Evolutionary conservation across 257 asterid species (phyloP).

Genomic region (Solanum dulcamara): DNA sequence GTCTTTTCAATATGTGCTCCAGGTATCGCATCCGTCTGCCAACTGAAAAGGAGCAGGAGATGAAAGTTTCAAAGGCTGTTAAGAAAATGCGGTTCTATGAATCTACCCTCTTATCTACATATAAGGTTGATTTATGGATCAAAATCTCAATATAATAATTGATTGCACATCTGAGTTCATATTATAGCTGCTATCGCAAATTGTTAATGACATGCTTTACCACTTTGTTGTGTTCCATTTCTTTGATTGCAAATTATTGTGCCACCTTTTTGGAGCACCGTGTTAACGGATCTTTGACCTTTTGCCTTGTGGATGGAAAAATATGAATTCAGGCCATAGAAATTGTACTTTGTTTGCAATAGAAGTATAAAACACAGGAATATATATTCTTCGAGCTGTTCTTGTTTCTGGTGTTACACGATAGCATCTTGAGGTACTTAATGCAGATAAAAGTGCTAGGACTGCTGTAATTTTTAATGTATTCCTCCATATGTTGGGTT

Average conservation of each 20-base stretch:
- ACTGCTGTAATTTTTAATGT: background rate
- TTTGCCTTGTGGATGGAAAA: background rate
- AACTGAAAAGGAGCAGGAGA: constrained; percentile 86
- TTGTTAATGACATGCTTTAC: background rate
- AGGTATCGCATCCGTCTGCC: constrained; percentile 95
- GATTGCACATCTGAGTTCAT: background rate
- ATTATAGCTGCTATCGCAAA: background rate
- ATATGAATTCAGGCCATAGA: background rate
- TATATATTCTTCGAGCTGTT: background rate
- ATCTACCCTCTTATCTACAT: constrained; percentile 63
- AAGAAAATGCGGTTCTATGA: constrained; percentile 75
- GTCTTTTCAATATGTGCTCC: constrained; percentile 16
- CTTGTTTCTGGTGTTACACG: background rate
- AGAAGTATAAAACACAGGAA: background rate
- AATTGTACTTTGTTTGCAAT: background rate
- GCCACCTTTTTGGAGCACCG: background rate
- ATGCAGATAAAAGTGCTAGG: background rate
- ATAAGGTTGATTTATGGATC: constrained; percentile 51
- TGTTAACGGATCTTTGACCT: background rate
- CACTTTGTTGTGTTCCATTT: background rate
- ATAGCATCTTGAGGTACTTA: background rate
- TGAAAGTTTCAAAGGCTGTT: constrained; percentile 81
- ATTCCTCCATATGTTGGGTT: background rate
- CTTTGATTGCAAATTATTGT: background rate
- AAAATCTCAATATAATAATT: background rate